These are phyloP conservation scores for Mychonastes homosphaera DNA, from an alignment of 139 green algal genomes.

Conservation along the genomic window DNA sequence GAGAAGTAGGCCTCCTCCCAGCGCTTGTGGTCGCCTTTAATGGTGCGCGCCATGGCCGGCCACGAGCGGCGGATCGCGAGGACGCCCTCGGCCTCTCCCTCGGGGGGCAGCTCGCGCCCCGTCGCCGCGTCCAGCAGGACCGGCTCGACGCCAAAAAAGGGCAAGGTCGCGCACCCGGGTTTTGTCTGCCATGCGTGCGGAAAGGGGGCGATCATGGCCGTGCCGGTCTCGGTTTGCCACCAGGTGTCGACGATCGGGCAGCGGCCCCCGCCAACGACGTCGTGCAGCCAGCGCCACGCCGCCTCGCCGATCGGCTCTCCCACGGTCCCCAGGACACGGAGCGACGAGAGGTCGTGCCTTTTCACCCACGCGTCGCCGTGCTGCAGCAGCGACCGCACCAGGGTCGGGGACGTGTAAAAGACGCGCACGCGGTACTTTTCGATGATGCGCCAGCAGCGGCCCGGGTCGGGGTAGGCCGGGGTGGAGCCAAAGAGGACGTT, in stretches of 20 bases:
- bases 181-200: conserved; percentile 66
- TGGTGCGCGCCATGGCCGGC: conserved; percentile 76
- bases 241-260: conserved; percentile 93
- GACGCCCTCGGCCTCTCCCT: conserved; percentile 40
- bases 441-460: conserved; percentile 84
- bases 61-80: conserved; percentile 60
- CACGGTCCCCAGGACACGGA: conserved; percentile 86
- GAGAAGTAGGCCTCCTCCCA: conserved; percentile 95
- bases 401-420: conserved; percentile 95
- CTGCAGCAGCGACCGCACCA: conserved; percentile 81
- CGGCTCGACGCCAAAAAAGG: conserved; percentile 89
- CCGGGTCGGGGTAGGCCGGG: conserved; percentile 75
- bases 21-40: conserved; percentile 80
- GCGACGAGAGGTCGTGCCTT: conserved; percentile 24
- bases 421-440: conserved; percentile 77
- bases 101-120: conserved; percentile 41
- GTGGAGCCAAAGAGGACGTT: conserved; percentile 89
- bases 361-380: conserved; percentile 49
- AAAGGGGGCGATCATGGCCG: conserved; percentile 73
- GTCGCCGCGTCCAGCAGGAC: conserved; percentile 78
- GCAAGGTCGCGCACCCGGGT: conserved; percentile 77
- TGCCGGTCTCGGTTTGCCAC: conserved; percentile 95
- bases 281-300: conserved; percentile 75
- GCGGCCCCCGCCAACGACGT: conserved; percentile 34
- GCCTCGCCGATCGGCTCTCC: conserved; percentile 98